phyloP scores from a whole-genome alignment of 305 asterid genomes.

The Fraxinus angustifolia region DNA sequence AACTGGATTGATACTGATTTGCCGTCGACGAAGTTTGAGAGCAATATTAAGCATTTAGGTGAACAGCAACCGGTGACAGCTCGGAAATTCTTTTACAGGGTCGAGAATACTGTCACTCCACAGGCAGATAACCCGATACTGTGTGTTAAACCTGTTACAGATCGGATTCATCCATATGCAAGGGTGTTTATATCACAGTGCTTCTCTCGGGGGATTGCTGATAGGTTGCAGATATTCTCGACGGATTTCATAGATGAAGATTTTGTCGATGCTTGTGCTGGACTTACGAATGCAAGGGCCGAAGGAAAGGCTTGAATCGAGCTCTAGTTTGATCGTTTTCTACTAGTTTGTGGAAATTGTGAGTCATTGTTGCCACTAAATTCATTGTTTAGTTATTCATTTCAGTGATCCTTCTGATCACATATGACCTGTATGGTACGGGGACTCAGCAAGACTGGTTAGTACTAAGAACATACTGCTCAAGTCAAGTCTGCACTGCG shows the following conservation, averaged over 20 bases:
- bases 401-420: not conserved
- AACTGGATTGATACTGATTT: constrained; percentile 89
- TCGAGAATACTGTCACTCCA: constrained; percentile 95
- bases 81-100: constrained; percentile 76
- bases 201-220: constrained; percentile 40
- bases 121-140: constrained; percentile 85
- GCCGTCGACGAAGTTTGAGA: constrained; percentile 85
- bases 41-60: constrained; percentile 68
- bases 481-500: not conserved
- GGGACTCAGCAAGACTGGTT: not conserved
- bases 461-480: not conserved
- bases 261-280: constrained; percentile 84
- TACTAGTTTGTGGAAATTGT: not conserved
- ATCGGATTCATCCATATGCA: constrained; percentile 65
- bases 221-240: constrained; percentile 73
- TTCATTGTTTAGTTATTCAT: not conserved
- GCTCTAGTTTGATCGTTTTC: not conserved
- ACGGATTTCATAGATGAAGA: constrained; percentile 79
- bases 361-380: not conserved
- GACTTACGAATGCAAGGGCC: constrained; percentile 54
- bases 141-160: constrained; percentile 79
- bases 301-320: constrained; percentile 38
- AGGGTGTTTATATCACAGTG: constrained; percentile 65
- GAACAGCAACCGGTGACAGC: constrained; percentile 55
- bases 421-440: not conserved